A percentile compares a stretch with the other conserved stretches of the same genome.
Evolutionary conservation across 768 basidiomycete species (phyloP).

Genomic region (Bullera alba): DNA sequence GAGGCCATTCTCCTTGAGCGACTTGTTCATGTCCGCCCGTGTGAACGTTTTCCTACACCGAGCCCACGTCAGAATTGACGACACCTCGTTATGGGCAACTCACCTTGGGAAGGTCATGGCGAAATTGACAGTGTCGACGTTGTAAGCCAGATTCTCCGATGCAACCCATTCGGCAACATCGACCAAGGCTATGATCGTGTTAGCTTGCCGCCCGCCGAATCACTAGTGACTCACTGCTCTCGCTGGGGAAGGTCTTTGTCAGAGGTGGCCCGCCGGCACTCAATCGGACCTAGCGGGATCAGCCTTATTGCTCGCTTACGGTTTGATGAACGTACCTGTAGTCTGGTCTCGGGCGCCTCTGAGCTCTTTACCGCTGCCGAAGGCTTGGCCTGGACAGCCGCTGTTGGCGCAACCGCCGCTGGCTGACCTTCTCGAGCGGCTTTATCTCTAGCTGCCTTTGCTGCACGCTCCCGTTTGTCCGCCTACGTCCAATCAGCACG

Average conservation of each 20-base stretch:
- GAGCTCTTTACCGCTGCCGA: slow-evolving; percentile 52
- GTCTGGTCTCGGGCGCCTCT: slow-evolving; percentile 77
- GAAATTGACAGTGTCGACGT: slow-evolving; percentile 71
- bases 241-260: slow-evolving; percentile 50
- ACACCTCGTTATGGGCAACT: slow-evolving; percentile 15
- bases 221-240: slow-evolving; percentile 27
- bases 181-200: slow-evolving; percentile 56
- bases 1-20: slow-evolving; percentile 73
- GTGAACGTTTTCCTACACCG: slow-evolving; percentile 66
- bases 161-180: slow-evolving; percentile 86
- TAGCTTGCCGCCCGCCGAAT: background rate
- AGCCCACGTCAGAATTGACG: background rate
- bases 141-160: slow-evolving; percentile 60
- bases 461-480: slow-evolving; percentile 81
- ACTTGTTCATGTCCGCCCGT: slow-evolving; percentile 66
- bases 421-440: slow-evolving; percentile 72
- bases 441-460: slow-evolving; percentile 82
- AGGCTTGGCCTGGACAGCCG: slow-evolving; percentile 47
- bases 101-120: slow-evolving; percentile 80
- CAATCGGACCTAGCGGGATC: slow-evolving; percentile 61
- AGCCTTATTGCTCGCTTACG: background rate
- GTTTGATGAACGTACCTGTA: slow-evolving; percentile 51
- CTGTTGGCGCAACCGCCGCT: slow-evolving; percentile 46
- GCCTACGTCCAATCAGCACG: slow-evolving; percentile 46
- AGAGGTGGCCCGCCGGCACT: slow-evolving; percentile 72